phyloP scores from a whole-genome alignment of 306 rosid species.

The Macrotyloma uniflorum region DNA sequence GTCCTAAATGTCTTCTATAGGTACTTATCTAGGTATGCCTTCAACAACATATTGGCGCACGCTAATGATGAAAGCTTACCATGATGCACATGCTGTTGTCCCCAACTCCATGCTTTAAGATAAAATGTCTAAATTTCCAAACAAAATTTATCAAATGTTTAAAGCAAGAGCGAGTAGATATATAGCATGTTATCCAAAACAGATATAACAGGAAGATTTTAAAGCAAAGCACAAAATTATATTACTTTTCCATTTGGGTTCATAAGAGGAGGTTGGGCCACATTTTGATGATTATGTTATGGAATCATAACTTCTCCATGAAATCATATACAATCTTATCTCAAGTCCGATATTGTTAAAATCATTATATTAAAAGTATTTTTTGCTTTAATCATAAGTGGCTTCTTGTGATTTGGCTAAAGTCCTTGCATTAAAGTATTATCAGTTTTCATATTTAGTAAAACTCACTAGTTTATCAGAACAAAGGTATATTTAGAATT shows the following conservation, averaged over 20 bases:
- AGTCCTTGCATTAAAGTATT: too few relatives aligned
- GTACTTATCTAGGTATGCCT: slow-evolving; percentile 36
- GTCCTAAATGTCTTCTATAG: slow-evolving; percentile 33
- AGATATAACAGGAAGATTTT: neutral
- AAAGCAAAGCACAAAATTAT: slow-evolving; percentile 17
- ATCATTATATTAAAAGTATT: too few relatives aligned
- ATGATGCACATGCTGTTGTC: slow-evolving; percentile 46
- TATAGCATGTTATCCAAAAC: slow-evolving; percentile 34
- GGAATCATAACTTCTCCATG: slow-evolving; percentile 30
- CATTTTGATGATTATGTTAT: slow-evolving; percentile 33
- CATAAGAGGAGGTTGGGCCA: slow-evolving; percentile 13
- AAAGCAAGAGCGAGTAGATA: slow-evolving; percentile 30
- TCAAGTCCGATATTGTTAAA: too few relatives aligned
- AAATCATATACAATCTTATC: neutral
- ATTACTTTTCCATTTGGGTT: neutral
- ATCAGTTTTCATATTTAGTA: too few relatives aligned
- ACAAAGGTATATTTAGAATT: too few relatives aligned
- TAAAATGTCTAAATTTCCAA: neutral
- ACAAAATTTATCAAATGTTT: neutral
- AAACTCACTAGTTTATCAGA: too few relatives aligned
- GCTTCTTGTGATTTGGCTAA: too few relatives aligned
- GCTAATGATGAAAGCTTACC: slow-evolving; percentile 39
- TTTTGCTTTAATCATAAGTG: too few relatives aligned
- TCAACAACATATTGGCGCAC: slow-evolving; percentile 32
- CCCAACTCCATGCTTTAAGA: slow-evolving; percentile 34